phyloP scores from a whole-genome alignment of 768 basidiomycete species.

The Mycena galericulata region DNA sequence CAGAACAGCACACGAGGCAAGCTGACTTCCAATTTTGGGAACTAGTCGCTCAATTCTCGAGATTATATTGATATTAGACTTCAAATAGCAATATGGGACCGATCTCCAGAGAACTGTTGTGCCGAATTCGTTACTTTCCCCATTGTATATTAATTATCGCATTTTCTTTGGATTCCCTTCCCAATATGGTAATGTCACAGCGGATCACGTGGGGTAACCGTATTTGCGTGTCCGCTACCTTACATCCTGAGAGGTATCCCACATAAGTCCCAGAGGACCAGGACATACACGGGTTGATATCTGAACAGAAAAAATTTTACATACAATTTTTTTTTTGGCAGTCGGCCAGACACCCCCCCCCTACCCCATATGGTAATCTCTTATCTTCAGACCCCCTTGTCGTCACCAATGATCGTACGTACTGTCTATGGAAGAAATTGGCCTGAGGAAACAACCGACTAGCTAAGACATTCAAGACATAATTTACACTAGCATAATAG shows the following conservation, averaged over 20 bases:
- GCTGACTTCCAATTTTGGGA: slow-evolving; percentile 15
- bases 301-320: too few relatives aligned
- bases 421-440: too few relatives aligned
- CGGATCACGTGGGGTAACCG: slow-evolving; percentile 22
- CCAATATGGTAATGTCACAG: slow-evolving; percentile 6
- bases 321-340: too few relatives aligned
- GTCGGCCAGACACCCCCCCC: too few relatives aligned
- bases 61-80: slow-evolving; percentile 1
- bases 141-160: slow-evolving; percentile 7
- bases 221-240: slow-evolving; percentile 13
- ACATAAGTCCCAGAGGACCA: too few relatives aligned
- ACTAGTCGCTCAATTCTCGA: slow-evolving; percentile 8
- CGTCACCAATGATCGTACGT: too few relatives aligned
- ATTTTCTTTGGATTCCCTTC: background rate
- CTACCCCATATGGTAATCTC: too few relatives aligned
- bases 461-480: too few relatives aligned
- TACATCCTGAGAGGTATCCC: background rate
- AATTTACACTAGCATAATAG: too few relatives aligned
- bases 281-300: too few relatives aligned
- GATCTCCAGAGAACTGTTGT: background rate
- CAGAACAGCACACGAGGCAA: background rate
- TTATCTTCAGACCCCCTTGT: too few relatives aligned
- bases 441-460: too few relatives aligned
- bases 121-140: background rate
- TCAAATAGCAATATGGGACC: slow-evolving; percentile 1